Evolutionary conservation across 768 basidiomycete species (phyloP).

Genomic region (Leucogyrophana mollusca): DNA sequence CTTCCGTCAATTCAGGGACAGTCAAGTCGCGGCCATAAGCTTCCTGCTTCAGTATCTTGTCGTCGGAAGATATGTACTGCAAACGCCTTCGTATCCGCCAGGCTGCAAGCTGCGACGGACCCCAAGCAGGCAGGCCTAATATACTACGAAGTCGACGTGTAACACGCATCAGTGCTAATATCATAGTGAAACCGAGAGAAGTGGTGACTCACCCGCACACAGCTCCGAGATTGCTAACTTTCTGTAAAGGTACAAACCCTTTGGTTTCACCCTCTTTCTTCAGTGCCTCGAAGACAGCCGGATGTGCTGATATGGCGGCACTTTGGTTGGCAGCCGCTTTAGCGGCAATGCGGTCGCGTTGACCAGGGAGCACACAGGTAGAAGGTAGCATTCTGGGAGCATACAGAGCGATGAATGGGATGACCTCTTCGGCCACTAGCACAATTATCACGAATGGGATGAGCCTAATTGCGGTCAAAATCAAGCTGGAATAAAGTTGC

Average conservation of each 20-base stretch:
- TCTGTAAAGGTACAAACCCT: conserved; percentile 21
- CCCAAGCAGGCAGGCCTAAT: conserved; percentile 38
- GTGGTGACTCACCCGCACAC: conserved; percentile 57
- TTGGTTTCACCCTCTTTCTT: conserved; percentile 32
- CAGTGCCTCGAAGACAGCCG: conserved; percentile 32
- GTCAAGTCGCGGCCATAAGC: conserved; percentile 44
- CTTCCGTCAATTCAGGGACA: conserved; percentile 55
- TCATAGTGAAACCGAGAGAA: background rate
- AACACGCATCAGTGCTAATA: background rate
- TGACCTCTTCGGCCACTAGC: conserved; percentile 73
- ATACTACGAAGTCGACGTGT: conserved; percentile 36
- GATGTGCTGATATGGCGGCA: conserved; percentile 36
- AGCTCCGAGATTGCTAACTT: conserved; percentile 28
- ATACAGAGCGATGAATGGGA: conserved; percentile 83
- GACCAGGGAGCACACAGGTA: conserved; percentile 82
- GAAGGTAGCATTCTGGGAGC: conserved; percentile 84
- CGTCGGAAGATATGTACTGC: conserved; percentile 52
- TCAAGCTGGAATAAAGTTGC: background rate
- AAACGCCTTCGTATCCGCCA: conserved; percentile 39
- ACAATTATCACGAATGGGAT: conserved; percentile 78
- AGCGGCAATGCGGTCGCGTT: conserved; percentile 62
- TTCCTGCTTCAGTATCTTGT: conserved; percentile 57
- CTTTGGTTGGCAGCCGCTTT: conserved; percentile 49
- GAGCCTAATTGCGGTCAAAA: conserved; percentile 39
- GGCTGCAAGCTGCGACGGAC: conserved; percentile 30